phyloP scores from a whole-genome alignment of 2,329 filamentous ascomycete genomes.

The Fusarium mundagurra region DNA sequence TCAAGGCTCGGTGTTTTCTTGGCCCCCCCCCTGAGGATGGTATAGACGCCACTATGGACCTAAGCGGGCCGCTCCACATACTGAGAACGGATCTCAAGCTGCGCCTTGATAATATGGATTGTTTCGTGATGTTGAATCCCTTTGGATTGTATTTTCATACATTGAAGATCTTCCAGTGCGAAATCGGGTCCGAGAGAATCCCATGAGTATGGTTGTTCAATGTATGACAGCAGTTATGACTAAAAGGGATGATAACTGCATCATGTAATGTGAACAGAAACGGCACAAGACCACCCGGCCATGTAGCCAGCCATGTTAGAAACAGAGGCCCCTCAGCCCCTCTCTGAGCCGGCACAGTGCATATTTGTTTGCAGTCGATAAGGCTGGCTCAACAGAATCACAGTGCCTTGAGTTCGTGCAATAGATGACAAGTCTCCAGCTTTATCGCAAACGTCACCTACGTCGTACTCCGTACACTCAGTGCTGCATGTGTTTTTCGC shows the following conservation, averaged over 20 bases:
- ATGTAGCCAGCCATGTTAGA: neutral
- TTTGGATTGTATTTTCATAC: neutral
- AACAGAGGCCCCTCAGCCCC: slow-evolving; percentile 2
- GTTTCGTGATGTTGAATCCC: neutral
- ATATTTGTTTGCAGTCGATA: slow-evolving; percentile 22
- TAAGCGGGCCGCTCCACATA: slow-evolving; percentile 35
- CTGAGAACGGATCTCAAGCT: slow-evolving; percentile 20
- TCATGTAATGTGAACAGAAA: neutral
- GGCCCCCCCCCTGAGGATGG: no score
- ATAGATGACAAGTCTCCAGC: slow-evolving; percentile 19
- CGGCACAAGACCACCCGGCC: neutral
- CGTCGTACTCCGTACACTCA: slow-evolving; percentile 9
- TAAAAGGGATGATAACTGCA: neutral
- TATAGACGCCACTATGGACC: slow-evolving; percentile 19
- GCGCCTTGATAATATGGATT: slow-evolving; percentile 25
- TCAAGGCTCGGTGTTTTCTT: no score
- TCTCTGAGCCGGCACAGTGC: slow-evolving; percentile 23
- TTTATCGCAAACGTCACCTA: slow-evolving; percentile 17
- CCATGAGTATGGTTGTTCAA: neutral
- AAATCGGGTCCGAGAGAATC: no score
- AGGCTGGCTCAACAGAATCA: slow-evolving; percentile 23
- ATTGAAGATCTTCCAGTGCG: neutral
- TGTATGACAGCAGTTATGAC: neutral
- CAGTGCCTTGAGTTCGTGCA: slow-evolving; percentile 3
- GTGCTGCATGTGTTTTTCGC: neutral